Evolutionary conservation across 352 stramenopile genomes (phyloP).

Genomic region (Elongisporangium undulatum): DNA sequence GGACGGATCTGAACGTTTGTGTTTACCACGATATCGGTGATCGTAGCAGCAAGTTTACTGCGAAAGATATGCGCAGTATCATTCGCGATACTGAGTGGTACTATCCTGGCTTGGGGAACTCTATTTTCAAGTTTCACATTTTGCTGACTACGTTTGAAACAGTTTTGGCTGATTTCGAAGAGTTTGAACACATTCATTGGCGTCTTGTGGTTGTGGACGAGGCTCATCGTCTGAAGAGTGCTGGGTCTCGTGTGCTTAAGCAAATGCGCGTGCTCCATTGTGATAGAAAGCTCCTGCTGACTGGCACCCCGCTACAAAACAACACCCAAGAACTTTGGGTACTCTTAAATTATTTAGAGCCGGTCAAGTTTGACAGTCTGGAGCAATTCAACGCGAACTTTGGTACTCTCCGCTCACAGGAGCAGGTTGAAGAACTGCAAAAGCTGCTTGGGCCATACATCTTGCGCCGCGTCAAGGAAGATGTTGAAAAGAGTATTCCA

Average conservation of each 20-base stretch:
- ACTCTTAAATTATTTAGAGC: constrained; percentile 96
- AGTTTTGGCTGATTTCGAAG: constrained; percentile 79
- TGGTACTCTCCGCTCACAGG: constrained; percentile 88
- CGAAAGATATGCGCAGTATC: constrained; percentile 84
- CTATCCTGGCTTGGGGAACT: constrained; percentile 86
- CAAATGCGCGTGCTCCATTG: constrained; percentile 83
- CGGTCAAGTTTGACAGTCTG: constrained; percentile 88
- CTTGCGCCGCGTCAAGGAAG: constrained; percentile 97
- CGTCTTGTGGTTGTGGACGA: constrained; percentile 81
- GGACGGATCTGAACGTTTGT: constrained; percentile 98
- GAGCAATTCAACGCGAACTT: constrained; percentile 92
- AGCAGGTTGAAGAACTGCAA: constrained; percentile 94
- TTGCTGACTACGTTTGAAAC: constrained; percentile 83
- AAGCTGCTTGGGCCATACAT: constrained; percentile 93
- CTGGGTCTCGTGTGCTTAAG: constrained; percentile 79
- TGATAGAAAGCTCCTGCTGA: constrained; percentile 94
- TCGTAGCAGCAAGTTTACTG: constrained; percentile 69
- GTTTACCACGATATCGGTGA: constrained; percentile 97
- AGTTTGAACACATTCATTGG: constrained; percentile 85
- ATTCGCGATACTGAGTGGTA: constrained; percentile 89
- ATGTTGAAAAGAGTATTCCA: constrained; percentile 95
- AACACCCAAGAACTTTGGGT: constrained; percentile 97
- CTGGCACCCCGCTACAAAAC: constrained; percentile 96
- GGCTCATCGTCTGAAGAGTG: constrained; percentile 76
- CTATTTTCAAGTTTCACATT: constrained; percentile 89